Evolutionary conservation across 2,329 filamentous ascomycete genomes (phyloP).

Genomic region (Cladophialophora yegresii): DNA sequence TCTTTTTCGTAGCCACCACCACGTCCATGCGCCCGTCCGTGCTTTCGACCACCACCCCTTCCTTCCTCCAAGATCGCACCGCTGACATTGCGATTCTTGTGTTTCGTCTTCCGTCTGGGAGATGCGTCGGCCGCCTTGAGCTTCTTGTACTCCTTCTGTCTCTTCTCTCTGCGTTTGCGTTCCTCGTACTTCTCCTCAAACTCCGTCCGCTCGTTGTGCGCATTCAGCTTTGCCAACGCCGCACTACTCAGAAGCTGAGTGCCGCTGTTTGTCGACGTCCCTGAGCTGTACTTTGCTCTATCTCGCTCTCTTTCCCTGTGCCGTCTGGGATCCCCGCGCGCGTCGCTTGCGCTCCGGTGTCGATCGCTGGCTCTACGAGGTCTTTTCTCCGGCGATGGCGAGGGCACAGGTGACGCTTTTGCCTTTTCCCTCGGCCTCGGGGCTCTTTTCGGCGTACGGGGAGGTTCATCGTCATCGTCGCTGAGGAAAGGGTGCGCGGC

Average conservation of each 20-base stretch:
- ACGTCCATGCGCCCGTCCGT: conserved; percentile 50
- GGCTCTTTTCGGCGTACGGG: conserved; percentile 27
- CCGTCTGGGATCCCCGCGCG: conserved; percentile 30
- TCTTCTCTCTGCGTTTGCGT: conserved; percentile 43
- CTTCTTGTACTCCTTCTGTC: conserved; percentile 41
- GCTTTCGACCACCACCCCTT: conserved; percentile 53
- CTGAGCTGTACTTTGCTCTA: conserved; percentile 43
- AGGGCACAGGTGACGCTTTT: conserved; percentile 30
- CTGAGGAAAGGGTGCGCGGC: conserved; percentile 11
- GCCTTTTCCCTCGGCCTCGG: conserved; percentile 31
- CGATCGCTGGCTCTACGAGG: conserved; percentile 30
- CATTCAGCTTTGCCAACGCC: conserved; percentile 67
- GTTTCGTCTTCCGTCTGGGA: conserved; percentile 47
- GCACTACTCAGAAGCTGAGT: conserved; percentile 52
- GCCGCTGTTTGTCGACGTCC: conserved; percentile 47
- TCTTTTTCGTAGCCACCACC: conserved; percentile 50
- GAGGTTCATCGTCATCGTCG: conserved; percentile 14
- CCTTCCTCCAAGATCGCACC: conserved; percentile 71
- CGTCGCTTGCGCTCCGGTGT: conserved; percentile 39
- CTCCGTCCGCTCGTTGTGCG: conserved; percentile 60
- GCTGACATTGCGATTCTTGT: conserved; percentile 66
- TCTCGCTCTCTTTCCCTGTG: conserved; percentile 31
- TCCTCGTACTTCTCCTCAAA: conserved; percentile 49
- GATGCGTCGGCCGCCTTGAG: conserved; percentile 39
- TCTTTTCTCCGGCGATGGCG: conserved; percentile 30